A percentile compares a stretch with the other conserved stretches of the same genome.
Evolutionary conservation across 345 rosid species (phyloP).

Genomic region (Eutrema japonicum): DNA sequence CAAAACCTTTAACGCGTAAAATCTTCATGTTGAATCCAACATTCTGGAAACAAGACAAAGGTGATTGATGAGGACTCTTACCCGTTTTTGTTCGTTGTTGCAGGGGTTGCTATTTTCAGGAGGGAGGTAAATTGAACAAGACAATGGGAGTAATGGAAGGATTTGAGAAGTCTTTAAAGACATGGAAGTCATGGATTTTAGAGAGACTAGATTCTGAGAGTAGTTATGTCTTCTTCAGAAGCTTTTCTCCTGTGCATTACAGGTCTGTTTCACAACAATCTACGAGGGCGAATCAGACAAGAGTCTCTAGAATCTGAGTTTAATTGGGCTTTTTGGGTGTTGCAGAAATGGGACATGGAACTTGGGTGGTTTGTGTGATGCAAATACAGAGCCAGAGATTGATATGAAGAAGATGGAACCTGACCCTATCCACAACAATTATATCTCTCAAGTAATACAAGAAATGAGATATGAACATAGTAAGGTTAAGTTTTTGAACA

Average conservation of each 20-base stretch:
- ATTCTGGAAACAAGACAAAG: constrained; percentile 5
- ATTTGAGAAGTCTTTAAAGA: constrained; percentile 63
- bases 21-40: neutral
- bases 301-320: neutral
- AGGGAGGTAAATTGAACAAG: constrained; percentile 60
- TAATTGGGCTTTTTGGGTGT: constrained; percentile 27
- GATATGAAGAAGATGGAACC: constrained; percentile 50
- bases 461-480: constrained; percentile 50
- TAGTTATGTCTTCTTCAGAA: constrained; percentile 69
- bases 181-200: constrained; percentile 66
- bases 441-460: constrained; percentile 55
- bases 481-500: constrained; percentile 67
- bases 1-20: constrained; percentile 60
- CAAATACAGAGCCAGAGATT: constrained; percentile 59
- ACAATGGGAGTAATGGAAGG: constrained; percentile 69
- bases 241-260: constrained; percentile 84
- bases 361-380: constrained; percentile 68
- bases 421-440: constrained; percentile 61
- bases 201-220: constrained; percentile 51
- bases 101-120: constrained; percentile 80
- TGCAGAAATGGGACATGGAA: constrained; percentile 78
- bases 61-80: constrained; percentile 2
- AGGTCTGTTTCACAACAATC: constrained; percentile 48
- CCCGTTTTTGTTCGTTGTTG: constrained; percentile 1
- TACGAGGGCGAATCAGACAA: neutral